Evolutionary conservation across 2,329 filamentous ascomycete genomes (phyloP).

Genomic region (Colletotrichum godetiae): DNA sequence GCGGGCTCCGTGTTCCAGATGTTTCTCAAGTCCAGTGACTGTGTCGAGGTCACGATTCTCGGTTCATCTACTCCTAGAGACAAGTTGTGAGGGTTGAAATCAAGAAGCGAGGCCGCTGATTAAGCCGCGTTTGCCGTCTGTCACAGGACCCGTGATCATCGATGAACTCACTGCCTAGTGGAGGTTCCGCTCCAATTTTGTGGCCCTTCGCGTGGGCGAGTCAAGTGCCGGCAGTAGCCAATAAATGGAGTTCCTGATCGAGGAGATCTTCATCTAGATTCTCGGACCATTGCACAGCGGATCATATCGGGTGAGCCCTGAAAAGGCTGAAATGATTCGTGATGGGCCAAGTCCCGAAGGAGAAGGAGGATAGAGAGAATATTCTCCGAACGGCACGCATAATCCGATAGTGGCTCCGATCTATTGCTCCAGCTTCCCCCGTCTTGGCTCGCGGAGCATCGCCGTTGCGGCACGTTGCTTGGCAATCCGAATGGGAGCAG

Average conservation of each 20-base stretch:
- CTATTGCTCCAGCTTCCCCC: not conserved
- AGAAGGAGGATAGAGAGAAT: not conserved
- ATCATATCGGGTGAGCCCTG: not conserved
- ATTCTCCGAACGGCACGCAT: not conserved
- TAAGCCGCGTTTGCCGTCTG: not conserved
- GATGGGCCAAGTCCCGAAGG: not conserved
- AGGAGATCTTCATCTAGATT: not conserved
- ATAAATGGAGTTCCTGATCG: not conserved
- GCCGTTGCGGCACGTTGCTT: conserved; percentile 13
- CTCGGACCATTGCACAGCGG: not conserved
- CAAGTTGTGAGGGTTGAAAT: not conserved
- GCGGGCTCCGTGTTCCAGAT: not conserved
- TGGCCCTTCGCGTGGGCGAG: not conserved
- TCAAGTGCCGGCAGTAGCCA: not conserved
- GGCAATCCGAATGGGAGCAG: not conserved
- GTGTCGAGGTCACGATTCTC: not conserved
- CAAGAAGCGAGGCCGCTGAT: not conserved
- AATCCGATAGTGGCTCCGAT: not conserved
- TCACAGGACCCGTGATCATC: not conserved
- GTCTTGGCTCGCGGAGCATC: not conserved
- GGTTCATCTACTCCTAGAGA: not conserved
- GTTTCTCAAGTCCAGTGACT: not conserved
- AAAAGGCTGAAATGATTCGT: not conserved
- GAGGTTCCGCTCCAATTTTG: not conserved
- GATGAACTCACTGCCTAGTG: not conserved